Percentiles rank a stretch among this genome's conserved stretches.
phyloP scores from a whole-genome alignment of 768 basidiomycete genomes.

The Artomyces pyxidatus region DNA sequence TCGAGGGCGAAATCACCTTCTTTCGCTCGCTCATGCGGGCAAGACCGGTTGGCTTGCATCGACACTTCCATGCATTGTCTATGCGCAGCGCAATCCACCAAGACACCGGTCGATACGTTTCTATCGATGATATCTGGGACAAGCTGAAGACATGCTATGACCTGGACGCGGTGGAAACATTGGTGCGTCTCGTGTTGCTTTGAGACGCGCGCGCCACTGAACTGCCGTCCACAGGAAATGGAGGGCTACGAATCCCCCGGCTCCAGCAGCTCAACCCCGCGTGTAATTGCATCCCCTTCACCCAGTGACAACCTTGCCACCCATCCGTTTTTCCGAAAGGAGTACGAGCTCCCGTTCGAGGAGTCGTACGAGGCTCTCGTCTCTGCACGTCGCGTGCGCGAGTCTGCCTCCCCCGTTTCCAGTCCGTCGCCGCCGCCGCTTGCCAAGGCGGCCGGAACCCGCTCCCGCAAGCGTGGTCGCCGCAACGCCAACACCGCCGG shows the following conservation, averaged over 20 bases:
- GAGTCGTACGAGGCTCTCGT: constrained; percentile 52
- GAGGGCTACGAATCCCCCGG: constrained; percentile 30
- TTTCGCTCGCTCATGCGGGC: constrained; percentile 77
- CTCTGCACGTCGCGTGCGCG: constrained; percentile 52
- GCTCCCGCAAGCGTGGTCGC: constrained; percentile 36
- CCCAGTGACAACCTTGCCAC: constrained; percentile 58
- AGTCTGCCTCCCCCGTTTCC: constrained; percentile 44
- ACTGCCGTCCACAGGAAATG: constrained; percentile 7
- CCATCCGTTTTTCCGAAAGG: constrained; percentile 70
- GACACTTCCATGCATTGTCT: constrained; percentile 72
- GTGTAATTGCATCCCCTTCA: constrained; percentile 55
- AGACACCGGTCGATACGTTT: constrained; percentile 57
- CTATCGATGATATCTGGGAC: constrained; percentile 61
- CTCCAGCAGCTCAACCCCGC: constrained; percentile 33
- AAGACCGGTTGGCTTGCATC: constrained; percentile 76
- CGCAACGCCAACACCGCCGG: constrained; percentile 51
- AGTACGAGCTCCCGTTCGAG: constrained; percentile 56
- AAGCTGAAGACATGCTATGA: constrained; percentile 69
- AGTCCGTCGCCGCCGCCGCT: constrained; percentile 47
- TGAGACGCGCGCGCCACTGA: not conserved
- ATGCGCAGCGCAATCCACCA: constrained; percentile 65
- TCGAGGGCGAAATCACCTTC: constrained; percentile 80
- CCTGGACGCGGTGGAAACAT: constrained; percentile 63
- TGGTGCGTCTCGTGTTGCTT: constrained; percentile 36
- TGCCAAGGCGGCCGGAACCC: constrained; percentile 22